Base-by-base conservation (phyloP, 2,329 filamentous ascomycete genomes). In the Cercospora citrullina region DNA sequence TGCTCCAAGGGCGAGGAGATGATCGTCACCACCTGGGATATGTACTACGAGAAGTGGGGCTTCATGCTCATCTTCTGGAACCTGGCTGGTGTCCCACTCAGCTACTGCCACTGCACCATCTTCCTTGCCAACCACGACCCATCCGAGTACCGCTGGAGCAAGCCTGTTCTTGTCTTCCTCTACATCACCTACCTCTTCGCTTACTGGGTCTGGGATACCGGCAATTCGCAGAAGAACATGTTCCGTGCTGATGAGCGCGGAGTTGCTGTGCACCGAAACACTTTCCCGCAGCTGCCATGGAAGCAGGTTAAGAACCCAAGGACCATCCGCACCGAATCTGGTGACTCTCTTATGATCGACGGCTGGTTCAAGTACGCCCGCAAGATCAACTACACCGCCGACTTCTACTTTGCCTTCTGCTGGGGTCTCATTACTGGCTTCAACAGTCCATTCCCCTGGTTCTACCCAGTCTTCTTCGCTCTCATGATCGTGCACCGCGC, bases 11-110 rank as follows among this genome's bases (percentile, higher is more conserved):
- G 91, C 59, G 93, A 97, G 81, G 92, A 97, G 81, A 87, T 93
- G 78, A 97, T 97, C 79, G 87, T 93, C 68, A 91, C 91, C 8
- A 95, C 92, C 60, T 97, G 93, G 89, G 93, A 97, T 76, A 96
- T 97, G 90, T 96, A 96, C 84, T 94, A 93, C 75, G 93, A 97
- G 85, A 97, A 97, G 83, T 94, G 92, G 88, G 93, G 93, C 63
- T 97, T 97, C 84, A 97, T 97, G 93, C 87, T 97, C 73, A 96
- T 96, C 80, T 97, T 97, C 87, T 97, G 93, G 93, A 97, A 97
- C 81, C 84, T 97, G 78, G 93, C 93, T 58, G 93, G 93, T 73
- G 93, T 97, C 28, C 93, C 93, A 14, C 85, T 97, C 63, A 93
- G 89, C 64, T 97, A 97, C 86, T 96, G 93, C 83, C 93, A 97